Percentiles rank a stretch among this genome's conserved stretches.
Evolutionary conservation across 805 yeast species (phyloP).

Genomic region (Saccharomyces paradoxus): DNA sequence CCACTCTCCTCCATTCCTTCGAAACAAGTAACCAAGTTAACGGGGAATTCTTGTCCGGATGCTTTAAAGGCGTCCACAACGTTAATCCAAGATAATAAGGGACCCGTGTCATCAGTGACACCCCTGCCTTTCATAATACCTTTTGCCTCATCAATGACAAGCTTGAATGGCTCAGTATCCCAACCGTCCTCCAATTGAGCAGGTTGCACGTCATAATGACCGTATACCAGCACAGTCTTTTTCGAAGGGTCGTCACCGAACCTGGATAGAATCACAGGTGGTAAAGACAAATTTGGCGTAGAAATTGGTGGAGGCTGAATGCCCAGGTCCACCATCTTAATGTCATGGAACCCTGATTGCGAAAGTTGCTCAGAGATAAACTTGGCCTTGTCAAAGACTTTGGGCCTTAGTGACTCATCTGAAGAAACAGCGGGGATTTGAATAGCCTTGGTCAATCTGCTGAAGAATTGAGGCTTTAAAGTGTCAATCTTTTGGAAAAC

Average conservation of each 20-base stretch:
- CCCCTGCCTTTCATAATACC: constrained; percentile 85
- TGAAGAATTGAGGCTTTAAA: constrained; percentile 65
- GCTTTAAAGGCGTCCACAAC: constrained; percentile 83
- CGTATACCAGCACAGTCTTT: constrained; percentile 86
- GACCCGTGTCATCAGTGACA: constrained; percentile 96
- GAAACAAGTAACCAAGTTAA: constrained; percentile 83
- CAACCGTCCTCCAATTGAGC: constrained; percentile 90
- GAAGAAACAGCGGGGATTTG: constrained; percentile 92
- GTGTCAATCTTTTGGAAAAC: constrained; percentile 55
- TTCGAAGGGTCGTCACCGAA: constrained; percentile 74
- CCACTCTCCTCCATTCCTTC: constrained; percentile 99
- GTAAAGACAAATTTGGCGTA: constrained; percentile 60
- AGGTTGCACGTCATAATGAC: constrained; percentile 98
- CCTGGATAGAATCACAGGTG: constrained; percentile 91
- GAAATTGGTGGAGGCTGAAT: constrained; percentile 86
- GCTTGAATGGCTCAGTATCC: constrained; percentile 82
- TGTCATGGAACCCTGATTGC: constrained; percentile 69
- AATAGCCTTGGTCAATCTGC: constrained; percentile 73
- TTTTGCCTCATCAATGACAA: constrained; percentile 54
- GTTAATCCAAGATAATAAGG: constrained; percentile 95
- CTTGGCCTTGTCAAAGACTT: constrained; percentile 83
- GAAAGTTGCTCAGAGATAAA: constrained; percentile 65
- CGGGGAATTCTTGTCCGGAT: constrained; percentile 82
- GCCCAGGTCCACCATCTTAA: constrained; percentile 77
- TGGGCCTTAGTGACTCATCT: constrained; percentile 80